Evolutionary conservation across 371 early-diverging fungal species (phyloP), one percentile per base, ranked within the genome.

Genomic region (Coemansia sp.): DNA sequence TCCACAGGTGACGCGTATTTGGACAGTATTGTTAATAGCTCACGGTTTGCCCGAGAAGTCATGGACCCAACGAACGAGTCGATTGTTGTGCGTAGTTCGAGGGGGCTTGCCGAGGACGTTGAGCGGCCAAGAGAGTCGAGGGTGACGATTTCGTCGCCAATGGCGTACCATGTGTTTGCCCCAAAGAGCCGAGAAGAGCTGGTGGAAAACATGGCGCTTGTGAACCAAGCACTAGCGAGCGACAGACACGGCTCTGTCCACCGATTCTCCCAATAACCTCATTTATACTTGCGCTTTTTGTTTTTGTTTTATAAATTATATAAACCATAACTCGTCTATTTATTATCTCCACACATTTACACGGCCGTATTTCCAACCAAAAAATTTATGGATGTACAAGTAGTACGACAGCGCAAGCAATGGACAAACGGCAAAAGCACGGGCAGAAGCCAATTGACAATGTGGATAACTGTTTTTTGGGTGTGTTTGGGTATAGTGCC

Each of bases 21-120:
- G 45, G 75, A 74, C 64, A 71, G 71, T 47, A 71, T 74, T 18
- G 61, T 74, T 16, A 74, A 74, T 16, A 74, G 75, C 67, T 71
- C 75, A 42, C 63, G 72, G 16, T 74, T 74, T 64, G 75, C 75
- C 18, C 58, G 64, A 4, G 75, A 74, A 8, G 39, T 74, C 6
- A 56, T 71, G 62, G 71, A 74, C 39, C 21, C 40, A n/a, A 59
- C 52, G 26, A 57, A 63, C 59, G 58, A 74, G 10, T 29, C 31
- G 29, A 69, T 73, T 58, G 70, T 66, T 26, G 74, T 69, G 14
- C 63, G 70, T 13, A 59, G 62, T 42, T n/a, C 47, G 24, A 42
- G 45, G 6, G 60, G 60, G 6, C 47, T 61, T 48, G 29, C 61
- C 14, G 61, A 37, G 37, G 37, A 37, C 37, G 37, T 0, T 37